Conservation (phyloP, 129 eudicot species). For the Tanacetum coccineum region DNA sequence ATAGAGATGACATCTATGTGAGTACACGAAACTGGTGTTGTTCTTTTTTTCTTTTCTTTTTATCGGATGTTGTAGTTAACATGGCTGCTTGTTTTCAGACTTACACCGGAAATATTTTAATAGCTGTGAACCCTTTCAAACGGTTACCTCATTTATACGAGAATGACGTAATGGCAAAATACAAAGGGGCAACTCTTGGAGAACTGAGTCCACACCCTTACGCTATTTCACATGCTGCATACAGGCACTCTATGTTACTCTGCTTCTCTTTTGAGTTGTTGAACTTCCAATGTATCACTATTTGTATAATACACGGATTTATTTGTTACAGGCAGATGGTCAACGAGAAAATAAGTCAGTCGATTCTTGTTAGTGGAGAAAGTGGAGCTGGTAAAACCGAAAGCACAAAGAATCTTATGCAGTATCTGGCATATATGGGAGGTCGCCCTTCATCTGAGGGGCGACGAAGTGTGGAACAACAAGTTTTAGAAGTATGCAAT, state of each 20-base stretch:
- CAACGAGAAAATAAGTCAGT: constrained; percentile 69
- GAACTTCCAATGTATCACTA: background rate
- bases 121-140: constrained; percentile 92
- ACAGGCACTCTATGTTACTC: constrained; percentile 47
- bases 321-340: constrained; percentile 69
- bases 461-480: constrained; percentile 75
- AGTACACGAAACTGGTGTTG: constrained; percentile 22
- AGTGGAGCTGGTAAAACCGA: constrained; percentile 99
- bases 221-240: constrained; percentile 92
- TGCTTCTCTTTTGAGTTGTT: background rate
- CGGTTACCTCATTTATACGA: constrained; percentile 69
- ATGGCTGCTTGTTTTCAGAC: constrained; percentile 50
- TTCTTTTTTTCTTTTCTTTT: background rate
- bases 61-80: constrained; percentile 3
- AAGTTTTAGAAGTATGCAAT: constrained; percentile 75
- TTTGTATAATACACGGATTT: background rate
- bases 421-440: constrained; percentile 89
- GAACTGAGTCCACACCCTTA: constrained; percentile 94
- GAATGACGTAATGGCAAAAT: constrained; percentile 58
- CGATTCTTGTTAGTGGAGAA: constrained; percentile 96
- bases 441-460: constrained; percentile 58
- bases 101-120: constrained; percentile 88
- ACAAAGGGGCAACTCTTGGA: constrained; percentile 72
- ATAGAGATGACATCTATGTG: constrained; percentile 71
- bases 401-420: constrained; percentile 89